A percentile compares a stretch with the other conserved stretches of the same genome.
phyloP scores from a whole-genome alignment of 2,329 filamentous ascomycete genomes.

The Fusarium sp. region DNA sequence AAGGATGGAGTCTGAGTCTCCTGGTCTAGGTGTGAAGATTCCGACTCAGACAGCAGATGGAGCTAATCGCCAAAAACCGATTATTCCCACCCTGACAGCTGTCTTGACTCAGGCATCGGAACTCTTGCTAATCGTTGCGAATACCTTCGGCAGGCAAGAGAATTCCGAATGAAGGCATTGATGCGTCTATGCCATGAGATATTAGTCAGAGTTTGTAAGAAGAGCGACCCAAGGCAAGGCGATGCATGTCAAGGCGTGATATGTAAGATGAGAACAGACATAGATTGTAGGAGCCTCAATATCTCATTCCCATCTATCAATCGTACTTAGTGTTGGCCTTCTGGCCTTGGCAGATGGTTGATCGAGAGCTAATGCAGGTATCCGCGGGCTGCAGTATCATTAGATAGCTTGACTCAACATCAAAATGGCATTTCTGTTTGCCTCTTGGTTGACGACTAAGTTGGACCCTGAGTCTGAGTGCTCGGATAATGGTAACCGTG shows the following conservation, averaged over 20 bases:
- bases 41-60: not conserved
- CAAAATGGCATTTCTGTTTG: not conserved
- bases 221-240: not conserved
- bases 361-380: conserved; percentile 8
- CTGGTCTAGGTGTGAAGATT: not conserved
- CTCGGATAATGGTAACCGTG: conserved; percentile 33
- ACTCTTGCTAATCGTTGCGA: not conserved
- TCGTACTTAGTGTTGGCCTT: not conserved
- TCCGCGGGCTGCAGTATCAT: conserved; percentile 3
- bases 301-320: not conserved
- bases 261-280: not conserved
- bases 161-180: not conserved
- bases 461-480: conserved; percentile 9
- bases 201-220: no score
- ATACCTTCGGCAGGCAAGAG: not conserved
- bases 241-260: not conserved
- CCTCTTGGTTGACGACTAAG: conserved; percentile 2
- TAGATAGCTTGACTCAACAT: not conserved
- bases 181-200: not conserved
- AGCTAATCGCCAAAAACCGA: conserved; percentile 32
- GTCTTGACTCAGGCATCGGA: not conserved
- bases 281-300: not conserved
- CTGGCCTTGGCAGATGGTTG: not conserved
- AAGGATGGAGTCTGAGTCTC: conserved; percentile 7
- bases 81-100: conserved; percentile 42